These are phyloP conservation scores for Pichia sp. DNA, from an alignment of 1,139 yeast genomes.

Conservation along the genomic window DNA sequence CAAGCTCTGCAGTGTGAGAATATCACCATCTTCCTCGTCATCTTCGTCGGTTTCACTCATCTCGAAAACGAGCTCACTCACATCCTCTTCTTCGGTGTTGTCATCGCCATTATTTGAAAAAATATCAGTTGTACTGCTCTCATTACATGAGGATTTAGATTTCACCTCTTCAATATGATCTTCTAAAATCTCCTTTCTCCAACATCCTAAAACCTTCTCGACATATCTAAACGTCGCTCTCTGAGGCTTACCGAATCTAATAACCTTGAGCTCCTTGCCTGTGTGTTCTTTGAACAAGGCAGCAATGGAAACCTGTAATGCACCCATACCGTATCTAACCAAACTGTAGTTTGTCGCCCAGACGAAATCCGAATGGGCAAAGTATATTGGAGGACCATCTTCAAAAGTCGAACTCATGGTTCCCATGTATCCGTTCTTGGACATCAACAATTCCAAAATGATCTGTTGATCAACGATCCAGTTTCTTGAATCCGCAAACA, in stretches of 20 bases:
- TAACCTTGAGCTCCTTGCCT: conserved; percentile 72
- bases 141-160: conserved; percentile 30
- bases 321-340: conserved; percentile 88
- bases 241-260: conserved; percentile 83
- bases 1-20: conserved; percentile 39
- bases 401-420: conserved; percentile 65
- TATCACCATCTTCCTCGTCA: conserved; percentile 24
- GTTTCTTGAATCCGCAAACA: conserved; percentile 80
- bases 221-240: conserved; percentile 81
- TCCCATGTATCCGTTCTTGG: conserved; percentile 80
- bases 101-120: conserved; percentile 14
- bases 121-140: conserved; percentile 10
- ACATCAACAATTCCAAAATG: conserved; percentile 70
- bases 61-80: conserved; percentile 5
- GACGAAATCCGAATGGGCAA: conserved; percentile 85
- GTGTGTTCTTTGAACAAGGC: conserved; percentile 81
- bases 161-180: conserved; percentile 60
- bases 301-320: conserved; percentile 79
- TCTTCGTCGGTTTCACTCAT: conserved; percentile 32
- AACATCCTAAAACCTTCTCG: conserved; percentile 65
- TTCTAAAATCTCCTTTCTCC: conserved; percentile 79
- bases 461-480: conserved; percentile 94
- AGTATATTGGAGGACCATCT: conserved; percentile 79
- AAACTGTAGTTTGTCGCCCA: conserved; percentile 86
- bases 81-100: conserved; percentile 1